These are phyloP conservation scores for Trypanosoma grayi DNA, from an alignment of 208 protist genomes.

Conservation along the genomic window DNA sequence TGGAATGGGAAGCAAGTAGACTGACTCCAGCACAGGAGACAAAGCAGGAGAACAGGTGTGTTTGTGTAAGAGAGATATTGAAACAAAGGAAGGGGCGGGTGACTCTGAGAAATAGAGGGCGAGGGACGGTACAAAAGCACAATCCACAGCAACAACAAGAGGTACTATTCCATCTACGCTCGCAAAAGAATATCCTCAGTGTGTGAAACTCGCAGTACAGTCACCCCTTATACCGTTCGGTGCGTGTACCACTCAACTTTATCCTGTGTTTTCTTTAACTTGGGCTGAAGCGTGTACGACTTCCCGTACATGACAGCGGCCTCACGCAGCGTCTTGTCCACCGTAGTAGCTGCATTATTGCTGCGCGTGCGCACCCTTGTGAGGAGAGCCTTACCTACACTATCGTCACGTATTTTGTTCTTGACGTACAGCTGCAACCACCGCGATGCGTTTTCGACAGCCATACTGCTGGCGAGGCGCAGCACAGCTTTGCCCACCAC, in stretches of 20 bases:
- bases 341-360: neutral
- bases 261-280: conserved; percentile 22
- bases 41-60: too few relatives aligned
- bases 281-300: conserved; percentile 11
- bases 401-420: conserved; percentile 57
- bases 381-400: conserved; percentile 53
- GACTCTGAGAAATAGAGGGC: too few relatives aligned
- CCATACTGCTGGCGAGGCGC: conserved; percentile 27
- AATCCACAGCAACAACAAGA: too few relatives aligned
- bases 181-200: too few relatives aligned
- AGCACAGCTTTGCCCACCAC: conserved; percentile 53
- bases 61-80: too few relatives aligned
- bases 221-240: neutral
- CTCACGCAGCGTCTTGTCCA: conserved; percentile 20
- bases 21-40: too few relatives aligned
- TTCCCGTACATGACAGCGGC: conserved; percentile 24
- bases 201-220: too few relatives aligned
- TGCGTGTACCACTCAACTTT: conserved; percentile 19
- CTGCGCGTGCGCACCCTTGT: conserved; percentile 20
- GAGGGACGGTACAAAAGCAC: too few relatives aligned
- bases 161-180: too few relatives aligned
- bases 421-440: conserved; percentile 71
- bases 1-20: too few relatives aligned
- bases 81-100: too few relatives aligned
- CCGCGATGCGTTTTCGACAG: conserved; percentile 41